Evolutionary conservation across 2,329 filamentous ascomycete species (phyloP), one percentile per base, ranked within the genome.

Genomic region (Ambrosiella cleistominuta): DNA sequence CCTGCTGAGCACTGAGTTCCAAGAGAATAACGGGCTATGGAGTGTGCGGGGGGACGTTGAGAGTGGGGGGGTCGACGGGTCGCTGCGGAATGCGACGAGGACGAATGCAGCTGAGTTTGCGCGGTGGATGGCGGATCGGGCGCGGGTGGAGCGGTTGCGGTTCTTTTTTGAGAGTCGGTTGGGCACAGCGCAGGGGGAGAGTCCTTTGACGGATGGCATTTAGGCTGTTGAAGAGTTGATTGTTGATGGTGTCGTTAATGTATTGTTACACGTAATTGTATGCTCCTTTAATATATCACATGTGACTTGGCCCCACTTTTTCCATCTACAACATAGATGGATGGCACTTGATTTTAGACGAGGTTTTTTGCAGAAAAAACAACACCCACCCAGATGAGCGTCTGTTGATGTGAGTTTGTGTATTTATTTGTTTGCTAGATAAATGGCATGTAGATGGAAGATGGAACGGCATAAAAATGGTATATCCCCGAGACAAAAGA

Each of bases 161-260:
- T 66, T 73, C 44, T 73, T 65, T 60, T 72, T 71, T 49, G 73
- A 77, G 66, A 62, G 64, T 2, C 66, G 63, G 11, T 62, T 76
- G 38, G 74, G 74, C 2, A 66, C 68, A 1, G 65, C 74, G 0
- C 69, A 74, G 63, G 74, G 73, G 0, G 39, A 67, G 7, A 72
- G 69, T 61, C 72, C 74, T 13, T 59, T 69, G 12, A 42, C 56
- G 7, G 67, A 68, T 59, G 62, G 61, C 15, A 61, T 68, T 12
- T 66, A 62, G 47, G 59, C 6, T 12, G n/a, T 7, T 7, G 51
- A n/a, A 37, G 47, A 11, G 19, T 3, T 13, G n/a, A 1, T 11
- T 42, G 3, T 12, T n/a, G 40, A 8, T 42, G 11, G n/a, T 42
- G 2, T 42, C 11, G 11, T 42, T 42, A 2, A 12, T 42, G n/a